Evolutionary conservation across 331 rosid species (phyloP).

Genomic region (Malus hybrid): DNA sequence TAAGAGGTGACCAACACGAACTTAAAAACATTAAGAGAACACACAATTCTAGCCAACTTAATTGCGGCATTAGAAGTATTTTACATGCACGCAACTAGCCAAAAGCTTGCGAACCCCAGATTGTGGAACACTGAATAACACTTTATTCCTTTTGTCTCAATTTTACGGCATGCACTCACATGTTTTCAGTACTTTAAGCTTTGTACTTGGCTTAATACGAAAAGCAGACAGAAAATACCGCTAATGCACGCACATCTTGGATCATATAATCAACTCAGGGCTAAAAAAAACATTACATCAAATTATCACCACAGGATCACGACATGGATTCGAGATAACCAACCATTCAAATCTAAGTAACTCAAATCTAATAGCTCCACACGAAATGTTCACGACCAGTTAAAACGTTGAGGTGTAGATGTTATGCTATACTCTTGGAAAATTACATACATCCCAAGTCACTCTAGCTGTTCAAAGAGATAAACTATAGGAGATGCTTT

Average conservation of each 20-base stretch:
- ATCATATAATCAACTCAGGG: background rate
- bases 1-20: too few species aligned
- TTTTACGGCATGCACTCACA: background rate
- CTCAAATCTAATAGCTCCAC: background rate
- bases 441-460: background rate
- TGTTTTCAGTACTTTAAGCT: background rate
- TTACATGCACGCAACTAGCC: background rate
- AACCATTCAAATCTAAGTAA: background rate
- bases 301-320: too few species aligned
- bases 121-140: constrained; percentile 4
- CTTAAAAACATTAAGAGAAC: background rate
- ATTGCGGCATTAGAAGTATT: background rate
- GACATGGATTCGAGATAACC: too few species aligned
- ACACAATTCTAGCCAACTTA: background rate
- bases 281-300: too few species aligned
- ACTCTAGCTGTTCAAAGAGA: background rate
- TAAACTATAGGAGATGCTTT: background rate
- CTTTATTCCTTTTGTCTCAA: constrained; percentile 19
- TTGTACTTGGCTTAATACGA: background rate
- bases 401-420: too few species aligned
- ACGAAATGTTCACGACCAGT: background rate
- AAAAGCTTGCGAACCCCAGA: background rate
- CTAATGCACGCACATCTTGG: background rate
- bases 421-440: too few species aligned
- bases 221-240: constrained; percentile 5